Conservation (phyloP, 257 asterid genomes). For the Plantago elongata region DNA sequence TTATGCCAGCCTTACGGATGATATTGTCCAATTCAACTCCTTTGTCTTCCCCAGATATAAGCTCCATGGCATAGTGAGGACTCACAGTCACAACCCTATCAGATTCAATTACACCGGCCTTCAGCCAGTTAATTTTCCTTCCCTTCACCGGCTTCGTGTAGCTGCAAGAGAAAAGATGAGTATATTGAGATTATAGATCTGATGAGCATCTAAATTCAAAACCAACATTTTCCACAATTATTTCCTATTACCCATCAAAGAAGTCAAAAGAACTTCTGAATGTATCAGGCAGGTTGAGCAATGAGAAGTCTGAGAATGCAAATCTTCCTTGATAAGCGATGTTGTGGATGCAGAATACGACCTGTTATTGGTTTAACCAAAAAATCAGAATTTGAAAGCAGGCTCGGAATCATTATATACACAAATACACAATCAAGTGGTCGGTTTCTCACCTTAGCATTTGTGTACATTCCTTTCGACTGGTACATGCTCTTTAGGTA, state of each 20-base stretch:
- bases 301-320: conserved; percentile 64
- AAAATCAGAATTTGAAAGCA: conserved; percentile 5
- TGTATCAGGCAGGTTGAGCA: conserved; percentile 72
- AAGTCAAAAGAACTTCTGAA: conserved; percentile 84
- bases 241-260: conserved; percentile 68
- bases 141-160: conserved; percentile 78
- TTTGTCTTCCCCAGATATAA: conserved; percentile 59
- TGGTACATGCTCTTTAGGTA: conserved; percentile 82
- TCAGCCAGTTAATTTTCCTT: conserved; percentile 95
- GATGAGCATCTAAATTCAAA: background rate
- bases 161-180: conserved; percentile 35
- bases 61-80: conserved; percentile 85
- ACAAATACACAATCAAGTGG: background rate
- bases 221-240: background rate
- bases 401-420: background rate
- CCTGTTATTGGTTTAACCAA: conserved; percentile 34
- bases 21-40: conserved; percentile 80
- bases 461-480: conserved; percentile 65
- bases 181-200: background rate
- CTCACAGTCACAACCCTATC: conserved; percentile 74
- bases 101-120: conserved; percentile 78
- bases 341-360: conserved; percentile 95
- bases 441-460: conserved; percentile 53
- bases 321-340: conserved; percentile 96
- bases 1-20: conserved; percentile 41